Evolutionary conservation across 2,329 filamentous ascomycete genomes (phyloP).

Genomic region (Calonectria henricotiae): DNA sequence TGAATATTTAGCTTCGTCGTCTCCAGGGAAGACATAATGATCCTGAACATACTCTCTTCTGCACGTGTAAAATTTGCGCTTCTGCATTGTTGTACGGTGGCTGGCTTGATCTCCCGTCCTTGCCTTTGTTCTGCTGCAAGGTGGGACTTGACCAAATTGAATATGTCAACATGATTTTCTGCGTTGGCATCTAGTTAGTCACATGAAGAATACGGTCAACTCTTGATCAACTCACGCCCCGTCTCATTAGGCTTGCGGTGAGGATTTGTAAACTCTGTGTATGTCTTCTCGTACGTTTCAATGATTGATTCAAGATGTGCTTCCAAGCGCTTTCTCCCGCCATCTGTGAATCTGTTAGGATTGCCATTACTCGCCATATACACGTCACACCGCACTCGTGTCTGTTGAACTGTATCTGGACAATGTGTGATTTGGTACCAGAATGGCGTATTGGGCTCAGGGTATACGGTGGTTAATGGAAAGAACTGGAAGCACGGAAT

Average conservation of each 20-base stretch:
- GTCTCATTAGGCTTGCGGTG: not conserved
- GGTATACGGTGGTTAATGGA: slow-evolving; percentile 22
- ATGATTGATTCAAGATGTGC: slow-evolving; percentile 7
- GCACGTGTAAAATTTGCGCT: slow-evolving; percentile 31
- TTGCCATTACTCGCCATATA: slow-evolving; percentile 11
- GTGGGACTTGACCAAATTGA: slow-evolving; percentile 17
- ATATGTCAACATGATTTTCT: slow-evolving; percentile 15
- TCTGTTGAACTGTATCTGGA: slow-evolving; percentile 34
- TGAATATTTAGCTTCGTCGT: not conserved
- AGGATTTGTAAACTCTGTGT: not conserved
- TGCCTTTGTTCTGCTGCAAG: not conserved
- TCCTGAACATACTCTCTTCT: slow-evolving; percentile 24
- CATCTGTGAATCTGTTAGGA: not conserved
- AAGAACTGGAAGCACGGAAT: slow-evolving; percentile 14
- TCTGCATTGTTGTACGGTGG: slow-evolving; percentile 33
- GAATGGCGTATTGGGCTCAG: slow-evolving; percentile 21
- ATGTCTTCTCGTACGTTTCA: not conserved
- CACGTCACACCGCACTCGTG: slow-evolving; percentile 37
- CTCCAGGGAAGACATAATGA: no score
- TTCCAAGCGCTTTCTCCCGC: not conserved
- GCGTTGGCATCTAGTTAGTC: not conserved
- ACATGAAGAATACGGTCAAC: not conserved
- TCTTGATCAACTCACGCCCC: not conserved
- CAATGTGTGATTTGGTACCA: slow-evolving; percentile 39
- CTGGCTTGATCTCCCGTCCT: slow-evolving; percentile 25